A percentile compares a stretch with the other conserved stretches of the same genome.
Conservation (phyloP, 768 basidiomycete genomes). For the Scleroderma citrinum region DNA sequence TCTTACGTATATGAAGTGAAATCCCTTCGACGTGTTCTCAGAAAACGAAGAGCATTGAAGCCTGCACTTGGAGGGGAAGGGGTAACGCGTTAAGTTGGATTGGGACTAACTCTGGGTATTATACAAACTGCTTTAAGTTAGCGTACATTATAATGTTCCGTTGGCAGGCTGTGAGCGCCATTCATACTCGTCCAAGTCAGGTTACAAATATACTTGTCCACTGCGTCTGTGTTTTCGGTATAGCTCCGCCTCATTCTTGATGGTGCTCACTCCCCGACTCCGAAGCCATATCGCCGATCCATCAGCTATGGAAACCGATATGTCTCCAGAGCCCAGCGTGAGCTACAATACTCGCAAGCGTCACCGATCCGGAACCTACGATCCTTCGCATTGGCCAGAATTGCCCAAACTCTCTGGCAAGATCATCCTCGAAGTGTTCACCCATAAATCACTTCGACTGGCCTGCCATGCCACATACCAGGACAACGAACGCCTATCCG, state of each 20-base stretch:
- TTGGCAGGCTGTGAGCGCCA: too few relatives aligned
- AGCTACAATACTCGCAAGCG: conserved; percentile 32
- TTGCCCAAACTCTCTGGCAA: conserved; percentile 49
- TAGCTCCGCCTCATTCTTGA: conserved; percentile 13
- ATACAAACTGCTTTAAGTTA: too few relatives aligned
- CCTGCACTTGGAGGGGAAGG: conserved; percentile 2
- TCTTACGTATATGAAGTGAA: conserved; percentile 30
- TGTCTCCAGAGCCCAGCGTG: conserved; percentile 18
- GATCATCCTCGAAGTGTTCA: conserved; percentile 61
- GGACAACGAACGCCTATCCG: conserved; percentile 53
- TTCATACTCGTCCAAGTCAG: too few relatives aligned
- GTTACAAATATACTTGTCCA: not conserved
- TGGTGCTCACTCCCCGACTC: conserved; percentile 32
- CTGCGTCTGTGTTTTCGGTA: not conserved
- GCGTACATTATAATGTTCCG: too few relatives aligned
- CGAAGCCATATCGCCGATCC: conserved; percentile 30
- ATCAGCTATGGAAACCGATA: conserved; percentile 29
- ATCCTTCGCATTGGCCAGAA: conserved; percentile 29
- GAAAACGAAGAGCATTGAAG: conserved; percentile 29
- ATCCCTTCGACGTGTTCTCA: conserved; percentile 35
- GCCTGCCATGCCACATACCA: conserved; percentile 35
- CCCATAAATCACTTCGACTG: conserved; percentile 58
- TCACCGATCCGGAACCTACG: conserved; percentile 28
- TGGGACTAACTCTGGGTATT: not conserved
- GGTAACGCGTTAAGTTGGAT: not conserved